These are phyloP conservation scores for Fraxinus platypoda DNA, from an alignment of 305 asterid species.

Conservation along the genomic window DNA sequence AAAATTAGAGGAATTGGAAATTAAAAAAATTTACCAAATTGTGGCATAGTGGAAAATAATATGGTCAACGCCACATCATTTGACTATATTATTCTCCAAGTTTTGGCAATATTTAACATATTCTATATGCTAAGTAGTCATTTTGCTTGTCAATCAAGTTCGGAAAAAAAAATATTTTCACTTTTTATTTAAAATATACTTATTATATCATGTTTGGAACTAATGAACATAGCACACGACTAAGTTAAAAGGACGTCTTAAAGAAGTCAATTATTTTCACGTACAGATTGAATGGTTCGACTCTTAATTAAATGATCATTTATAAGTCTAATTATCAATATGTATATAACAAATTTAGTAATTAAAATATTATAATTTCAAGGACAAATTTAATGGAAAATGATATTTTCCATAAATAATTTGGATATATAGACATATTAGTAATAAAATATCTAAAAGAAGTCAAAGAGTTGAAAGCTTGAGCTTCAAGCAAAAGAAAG, in stretches of 20 bases:
- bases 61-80: background rate
- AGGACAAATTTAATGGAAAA: background rate
- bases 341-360: background rate
- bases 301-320: background rate
- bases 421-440: background rate
- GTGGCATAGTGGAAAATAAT: background rate
- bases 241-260: background rate
- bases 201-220: background rate
- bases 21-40: no score
- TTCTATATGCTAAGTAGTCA: background rate
- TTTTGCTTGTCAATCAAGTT: slow-evolving; percentile 21
- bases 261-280: background rate
- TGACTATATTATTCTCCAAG: background rate
- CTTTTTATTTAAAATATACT: background rate
- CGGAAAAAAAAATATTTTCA: background rate
- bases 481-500: slow-evolving; percentile 32
- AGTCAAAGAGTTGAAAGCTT: slow-evolving; percentile 22
- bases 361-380: background rate
- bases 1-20: background rate
- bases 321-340: background rate
- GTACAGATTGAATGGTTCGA: background rate
- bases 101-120: background rate
- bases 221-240: background rate
- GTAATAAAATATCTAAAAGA: background rate
- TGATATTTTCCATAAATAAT: background rate